Evolutionary conservation across 75 land plant genomes (phyloP).

Genomic region (Selaginella tamariscina): DNA sequence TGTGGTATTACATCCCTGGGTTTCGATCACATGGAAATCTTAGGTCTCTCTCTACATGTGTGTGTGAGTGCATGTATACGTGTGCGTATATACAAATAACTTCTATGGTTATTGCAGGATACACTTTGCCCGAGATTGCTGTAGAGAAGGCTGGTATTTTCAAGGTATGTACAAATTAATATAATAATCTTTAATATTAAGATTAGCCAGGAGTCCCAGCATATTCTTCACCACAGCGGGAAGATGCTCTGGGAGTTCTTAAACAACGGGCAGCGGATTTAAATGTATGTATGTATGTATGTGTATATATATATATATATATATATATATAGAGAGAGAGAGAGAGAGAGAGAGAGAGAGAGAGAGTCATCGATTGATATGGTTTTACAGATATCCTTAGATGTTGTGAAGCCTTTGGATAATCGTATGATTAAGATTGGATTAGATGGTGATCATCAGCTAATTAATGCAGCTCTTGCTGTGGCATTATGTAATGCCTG

Average conservation of each 20-base stretch:
- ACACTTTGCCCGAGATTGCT: constrained; percentile 86
- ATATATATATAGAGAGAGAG: too few species aligned
- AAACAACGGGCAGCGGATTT: neutral
- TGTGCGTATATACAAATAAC: neutral
- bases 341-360: too few species aligned
- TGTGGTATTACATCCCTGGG: constrained; percentile 95
- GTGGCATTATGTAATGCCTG: neutral
- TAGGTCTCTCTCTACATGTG: constrained; percentile 39
- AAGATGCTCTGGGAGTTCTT: neutral
- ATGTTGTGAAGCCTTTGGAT: neutral
- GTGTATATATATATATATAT: too few species aligned
- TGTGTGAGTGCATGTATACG: neutral
- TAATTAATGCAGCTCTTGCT: neutral
- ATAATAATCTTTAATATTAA: too few species aligned
- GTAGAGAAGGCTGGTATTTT: constrained; percentile 95
- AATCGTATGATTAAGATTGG: neutral
- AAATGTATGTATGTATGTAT: too few species aligned
- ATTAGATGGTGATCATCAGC: neutral
- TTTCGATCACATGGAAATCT: constrained; percentile 95
- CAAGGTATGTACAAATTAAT: constrained; percentile 57
- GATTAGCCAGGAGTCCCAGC: neutral
- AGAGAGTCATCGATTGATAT: too few species aligned
- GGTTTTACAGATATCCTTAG: neutral
- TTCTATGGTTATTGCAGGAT: constrained; percentile 33
- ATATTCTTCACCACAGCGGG: neutral